Evolutionary conservation across 441 rosid species (phyloP), one percentile per base, ranked within the genome.

Genomic region (Adansonia gregorii): DNA sequence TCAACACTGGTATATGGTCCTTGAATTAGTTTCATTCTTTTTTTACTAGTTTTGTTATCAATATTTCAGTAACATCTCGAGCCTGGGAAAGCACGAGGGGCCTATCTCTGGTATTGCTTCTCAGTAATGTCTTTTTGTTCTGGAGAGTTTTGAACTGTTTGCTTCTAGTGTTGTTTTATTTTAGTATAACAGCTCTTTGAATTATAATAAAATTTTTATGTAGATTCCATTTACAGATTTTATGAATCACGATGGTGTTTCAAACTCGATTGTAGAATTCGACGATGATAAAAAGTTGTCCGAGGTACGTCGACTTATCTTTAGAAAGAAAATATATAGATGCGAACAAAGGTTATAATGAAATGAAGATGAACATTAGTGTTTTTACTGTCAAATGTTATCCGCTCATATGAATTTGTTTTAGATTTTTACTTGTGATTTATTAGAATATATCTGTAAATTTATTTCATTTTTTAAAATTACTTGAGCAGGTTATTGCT

Each of bases 191-290:
- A 67, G 27, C 76, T 74, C 63, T 79, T 80, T 76, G 77, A 72
- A 31, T 52, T 63, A 75, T 65, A 61, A 78, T 65, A 76, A 69
- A 78, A 82, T 76, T 80, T 68, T 84, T 78, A 72, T 82, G 43
- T 86, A 93, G 98, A 90, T 95, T 81, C 98, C 97, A 5, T 91
- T 95, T 88, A 95, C 97, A 85, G 98, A 95, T 84, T 95, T 93
- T 82, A 58, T 91, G 80, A 95, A 95, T 83, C 98, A 95, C 75
- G 89, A 90, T 82, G 94, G 92, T 73, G 72, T 76, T 83, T 88
- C 97, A 71, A 76, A 93, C 80, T 91, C 97, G 82, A 72, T 90
- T 72, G 81, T 92, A 71, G n/a, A 86, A 74, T 86, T 78, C 80
- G 91, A 95, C 73, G 98, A 95, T 74, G 87, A 86, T 63, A 86